phyloP scores from a whole-genome alignment of 345 rosid species.

The Euphorbia tirucalli region DNA sequence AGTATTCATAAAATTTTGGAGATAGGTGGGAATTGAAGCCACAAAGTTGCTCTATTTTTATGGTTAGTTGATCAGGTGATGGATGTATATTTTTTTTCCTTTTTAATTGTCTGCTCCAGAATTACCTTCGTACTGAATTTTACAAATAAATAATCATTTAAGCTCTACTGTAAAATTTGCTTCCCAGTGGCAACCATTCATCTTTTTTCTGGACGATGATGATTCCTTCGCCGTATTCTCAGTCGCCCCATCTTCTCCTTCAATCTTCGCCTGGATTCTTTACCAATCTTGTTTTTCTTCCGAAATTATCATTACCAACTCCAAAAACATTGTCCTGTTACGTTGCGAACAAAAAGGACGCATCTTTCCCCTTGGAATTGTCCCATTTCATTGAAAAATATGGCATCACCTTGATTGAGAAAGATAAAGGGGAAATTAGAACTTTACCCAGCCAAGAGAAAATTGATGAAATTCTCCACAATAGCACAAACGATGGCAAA shows the following conservation, averaged over 20 bases:
- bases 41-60: no score
- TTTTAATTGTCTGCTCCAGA: not conserved
- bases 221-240: no score
- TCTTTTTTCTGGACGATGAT: slow-evolving; percentile 6
- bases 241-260: slow-evolving; percentile 15
- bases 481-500: no score
- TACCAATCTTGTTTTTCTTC: slow-evolving; percentile 10
- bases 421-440: not conserved
- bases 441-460: slow-evolving; percentile 21
- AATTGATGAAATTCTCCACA: slow-evolving; percentile 22
- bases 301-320: slow-evolving; percentile 5
- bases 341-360: not conserved
- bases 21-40: no score
- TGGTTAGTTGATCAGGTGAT: no score
- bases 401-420: not conserved
- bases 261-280: not conserved
- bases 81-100: no score
- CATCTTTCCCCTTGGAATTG: not conserved
- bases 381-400: not conserved
- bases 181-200: not conserved
- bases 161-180: no score
- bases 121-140: no score
- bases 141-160: no score
- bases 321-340: not conserved
- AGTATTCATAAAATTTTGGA: no score